Conservation (phyloP, 2,329 filamentous ascomycete genomes). For the Botrytis aclada region DNA sequence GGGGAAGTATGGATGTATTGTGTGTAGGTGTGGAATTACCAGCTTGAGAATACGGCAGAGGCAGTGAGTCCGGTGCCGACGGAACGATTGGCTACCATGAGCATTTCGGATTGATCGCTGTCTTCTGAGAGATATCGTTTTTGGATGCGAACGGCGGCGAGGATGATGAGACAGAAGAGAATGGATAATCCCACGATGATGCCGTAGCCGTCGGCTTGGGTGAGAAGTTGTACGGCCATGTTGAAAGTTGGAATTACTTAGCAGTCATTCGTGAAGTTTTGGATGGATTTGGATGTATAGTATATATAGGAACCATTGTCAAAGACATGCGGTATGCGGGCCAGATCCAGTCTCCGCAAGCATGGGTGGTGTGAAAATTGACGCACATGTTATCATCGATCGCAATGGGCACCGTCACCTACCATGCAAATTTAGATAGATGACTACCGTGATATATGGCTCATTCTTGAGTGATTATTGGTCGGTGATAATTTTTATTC, state of each 20-base stretch:
- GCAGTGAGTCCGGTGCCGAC: constrained; percentile 26
- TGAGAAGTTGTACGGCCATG: constrained; percentile 1
- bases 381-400: not conserved
- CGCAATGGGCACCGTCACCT: no score
- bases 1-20: no score
- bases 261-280: not conserved
- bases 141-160: constrained; percentile 47
- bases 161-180: constrained; percentile 47
- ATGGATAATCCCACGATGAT: constrained; percentile 48
- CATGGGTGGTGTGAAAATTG: constrained; percentile 1
- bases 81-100: constrained; percentile 28
- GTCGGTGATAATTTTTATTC: not conserved
- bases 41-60: constrained; percentile 24
- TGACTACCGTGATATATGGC: not conserved
- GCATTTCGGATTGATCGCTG: constrained; percentile 44
- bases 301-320: not conserved
- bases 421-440: not conserved
- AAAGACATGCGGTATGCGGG: not conserved
- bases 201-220: constrained; percentile 41
- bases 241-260: not conserved
- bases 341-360: not conserved
- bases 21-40: not conserved
- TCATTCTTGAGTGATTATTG: not conserved
- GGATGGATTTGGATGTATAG: not conserved
- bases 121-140: constrained; percentile 44